Base-by-base conservation (phyloP, 371 early-diverging fungal species). In the Mortierella sp. region DNA sequence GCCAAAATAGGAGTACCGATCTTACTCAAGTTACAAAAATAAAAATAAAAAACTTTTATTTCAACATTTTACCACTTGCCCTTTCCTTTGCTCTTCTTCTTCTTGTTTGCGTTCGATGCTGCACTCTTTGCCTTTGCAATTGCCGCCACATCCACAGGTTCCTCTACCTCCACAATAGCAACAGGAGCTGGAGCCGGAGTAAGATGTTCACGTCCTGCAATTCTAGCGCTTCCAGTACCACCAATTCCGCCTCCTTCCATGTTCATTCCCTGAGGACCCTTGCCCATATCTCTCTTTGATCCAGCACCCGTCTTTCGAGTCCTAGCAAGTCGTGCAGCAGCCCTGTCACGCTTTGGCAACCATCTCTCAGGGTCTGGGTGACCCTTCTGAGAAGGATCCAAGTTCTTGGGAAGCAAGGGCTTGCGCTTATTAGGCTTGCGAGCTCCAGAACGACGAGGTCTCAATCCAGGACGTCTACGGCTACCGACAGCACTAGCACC, bases 351-450 rank as follows among this genome's bases (percentile, higher is more conserved):
- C 63, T 90, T 91, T 8, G 94, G 92, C 62, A 94, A 37, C 95
- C 95, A 94, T 40, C 95, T 87, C 75, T 94, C 93, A 37, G 94
- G 94, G 85, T 94, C 93, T 52, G 93, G 90, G 14, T 84, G 70
- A 5, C 75, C 80, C 43, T 79, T 75, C 14, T 90, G 80, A 66
- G 90, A 85, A 68, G 85, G 79, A 37, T 72, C 63, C 32, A 65
- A 65, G 66, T 51, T 68, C 74, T 93, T 93, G 59, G 94, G 93
- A 55, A 90, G 70, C 45, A 88, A 73, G 4, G 90, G 86, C 70
- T 88, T 88, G 72, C 93, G 84, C 86, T 93, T 94, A 67, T 88
- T 87, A 67, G 90, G 91, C 32, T 80, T 84, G 67, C 87, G 88
- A 16, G 88, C 84, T 0, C 78, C 71, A 1, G 78, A 70, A 16